Evolutionary conservation across 208 protist genomes (phyloP).

Genomic region (Trypanosoma mega): DNA sequence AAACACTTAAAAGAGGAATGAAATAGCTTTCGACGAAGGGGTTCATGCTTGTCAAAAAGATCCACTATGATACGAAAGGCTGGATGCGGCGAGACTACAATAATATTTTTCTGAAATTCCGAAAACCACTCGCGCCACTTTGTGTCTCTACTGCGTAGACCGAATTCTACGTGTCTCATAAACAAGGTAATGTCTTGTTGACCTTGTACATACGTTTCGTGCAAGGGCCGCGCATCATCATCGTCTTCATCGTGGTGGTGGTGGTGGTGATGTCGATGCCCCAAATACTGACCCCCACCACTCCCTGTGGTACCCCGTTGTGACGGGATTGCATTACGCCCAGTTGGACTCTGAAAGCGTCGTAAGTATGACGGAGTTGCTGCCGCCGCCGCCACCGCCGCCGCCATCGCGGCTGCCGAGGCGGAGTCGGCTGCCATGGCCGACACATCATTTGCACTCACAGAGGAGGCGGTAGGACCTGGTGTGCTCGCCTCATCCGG

Average conservation of each 20-base stretch:
- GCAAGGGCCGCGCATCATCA: neutral
- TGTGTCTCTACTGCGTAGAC: conserved; percentile 71
- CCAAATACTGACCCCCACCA: neutral
- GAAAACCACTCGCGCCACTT: conserved; percentile 88
- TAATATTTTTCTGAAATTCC: conserved; percentile 88
- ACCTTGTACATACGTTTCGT: conserved; percentile 14
- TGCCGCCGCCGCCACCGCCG: conserved; percentile 7
- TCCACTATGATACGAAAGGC: conserved; percentile 90
- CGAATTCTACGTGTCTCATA: conserved; percentile 84
- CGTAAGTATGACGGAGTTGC: neutral
- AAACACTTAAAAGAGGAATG: conserved; percentile 89
- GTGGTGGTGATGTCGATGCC: conserved; percentile 8
- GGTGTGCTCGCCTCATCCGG: conserved; percentile 30
- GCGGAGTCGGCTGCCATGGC: neutral
- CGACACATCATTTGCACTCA: neutral
- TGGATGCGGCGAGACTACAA: conserved; percentile 82
- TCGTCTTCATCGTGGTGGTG: conserved; percentile 18
- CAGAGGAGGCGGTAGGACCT: neutral
- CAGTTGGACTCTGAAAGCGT: no score
- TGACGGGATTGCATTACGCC: no score
- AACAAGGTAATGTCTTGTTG: conserved; percentile 69
- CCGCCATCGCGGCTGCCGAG: neutral
- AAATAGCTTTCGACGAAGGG: conserved; percentile 86
- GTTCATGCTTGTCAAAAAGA: conserved; percentile 91
- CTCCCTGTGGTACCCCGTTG: neutral